phyloP scores from a whole-genome alignment of 176 grass and related monocot species.

The Lolium rigidum region DNA sequence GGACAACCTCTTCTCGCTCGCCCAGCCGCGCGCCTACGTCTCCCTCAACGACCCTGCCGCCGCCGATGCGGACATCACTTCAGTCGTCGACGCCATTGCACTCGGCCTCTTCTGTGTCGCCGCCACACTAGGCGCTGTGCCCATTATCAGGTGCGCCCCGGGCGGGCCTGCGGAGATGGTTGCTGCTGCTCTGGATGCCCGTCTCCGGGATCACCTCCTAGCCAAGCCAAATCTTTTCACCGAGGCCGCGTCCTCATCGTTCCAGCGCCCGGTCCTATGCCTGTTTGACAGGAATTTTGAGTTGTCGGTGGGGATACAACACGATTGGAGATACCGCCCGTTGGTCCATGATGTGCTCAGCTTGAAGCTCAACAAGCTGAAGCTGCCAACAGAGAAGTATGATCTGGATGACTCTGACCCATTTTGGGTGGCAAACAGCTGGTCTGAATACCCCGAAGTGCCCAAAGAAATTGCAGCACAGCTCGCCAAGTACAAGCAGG shows the following conservation, averaged over 20 bases:
- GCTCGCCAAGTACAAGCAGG: slow-evolving; percentile 92
- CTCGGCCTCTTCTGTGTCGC: slow-evolving; percentile 78
- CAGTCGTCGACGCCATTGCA: slow-evolving; percentile 66
- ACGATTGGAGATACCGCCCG: slow-evolving; percentile 94
- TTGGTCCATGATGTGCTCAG: slow-evolving; percentile 83
- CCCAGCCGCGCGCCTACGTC: slow-evolving; percentile 76
- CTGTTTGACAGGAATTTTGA: slow-evolving; percentile 91
- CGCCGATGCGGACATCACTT: slow-evolving; percentile 71
- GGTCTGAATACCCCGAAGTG: slow-evolving; percentile 86
- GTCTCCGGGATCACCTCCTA: slow-evolving; percentile 80
- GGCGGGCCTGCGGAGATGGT: slow-evolving; percentile 93
- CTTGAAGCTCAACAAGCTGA: slow-evolving; percentile 77
- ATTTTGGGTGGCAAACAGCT: slow-evolving; percentile 88
- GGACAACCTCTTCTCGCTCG: slow-evolving; percentile 86
- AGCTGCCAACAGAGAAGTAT: slow-evolving; percentile 65
- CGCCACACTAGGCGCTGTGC: slow-evolving; percentile 76
- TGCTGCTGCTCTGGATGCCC: slow-evolving; percentile 60
- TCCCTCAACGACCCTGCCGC: slow-evolving; percentile 85
- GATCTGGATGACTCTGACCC: slow-evolving; percentile 86
- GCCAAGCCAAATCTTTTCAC: slow-evolving; percentile 87
- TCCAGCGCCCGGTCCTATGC: slow-evolving; percentile 87
- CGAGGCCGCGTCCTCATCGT: slow-evolving; percentile 60
- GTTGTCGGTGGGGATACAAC: slow-evolving; percentile 75
- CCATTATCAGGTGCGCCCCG: slow-evolving; percentile 78
- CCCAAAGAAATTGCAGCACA: slow-evolving; percentile 80